Base-by-base conservation (phyloP, 2,329 filamentous ascomycete species). In the Chrysoporthe cubensis region DNA sequence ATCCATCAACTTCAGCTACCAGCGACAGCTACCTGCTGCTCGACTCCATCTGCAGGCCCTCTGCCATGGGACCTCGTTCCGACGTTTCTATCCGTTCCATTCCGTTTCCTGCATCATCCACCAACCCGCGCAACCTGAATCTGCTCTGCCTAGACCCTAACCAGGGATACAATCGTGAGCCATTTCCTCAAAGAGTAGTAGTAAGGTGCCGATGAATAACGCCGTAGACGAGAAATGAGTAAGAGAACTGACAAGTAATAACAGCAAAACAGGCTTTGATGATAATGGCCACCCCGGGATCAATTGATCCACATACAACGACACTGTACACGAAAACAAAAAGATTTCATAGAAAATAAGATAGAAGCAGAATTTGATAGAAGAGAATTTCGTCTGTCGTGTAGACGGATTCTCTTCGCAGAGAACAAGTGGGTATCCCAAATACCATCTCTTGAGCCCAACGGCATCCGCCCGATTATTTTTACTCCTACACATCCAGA, bases 241-340 rank as follows among this genome's bases (percentile, higher is more conserved):
- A 13, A 60, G 44, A 57, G 26, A 37, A 50, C 6, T 26, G 16
- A 40, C 16, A 40, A 26, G 26, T 13, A 16, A 62, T 50, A 42
- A 54, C 21, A 50, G 5, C 21, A 65, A 42, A 60, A 37, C 44
- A 52, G 54, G 63, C 54, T 60, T 59, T 37, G 54, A 59, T 52
- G 44, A 59, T 43, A 11, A 26, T 26, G 18, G 56, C n/a, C 26
- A 54, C n/a, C 37, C 43, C 11, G 44, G 59, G 40, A 58, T 50
- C 65, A 21, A 59, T 26, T 26, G 57, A 46, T 64, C 62, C 66
- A 63, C 52, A 68, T 61, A 65, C 59, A 56, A 66, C 46, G 63
- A 44, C 16, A 43, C 57, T 34, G 68, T 61, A 68, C 66, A 67
- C 34, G 63, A 42, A 46, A 48, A 65, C 58, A 56, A 67, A 65